Conservation (phyloP, 2,329 filamentous ascomycete species). For the Lachnellula suecica region DNA sequence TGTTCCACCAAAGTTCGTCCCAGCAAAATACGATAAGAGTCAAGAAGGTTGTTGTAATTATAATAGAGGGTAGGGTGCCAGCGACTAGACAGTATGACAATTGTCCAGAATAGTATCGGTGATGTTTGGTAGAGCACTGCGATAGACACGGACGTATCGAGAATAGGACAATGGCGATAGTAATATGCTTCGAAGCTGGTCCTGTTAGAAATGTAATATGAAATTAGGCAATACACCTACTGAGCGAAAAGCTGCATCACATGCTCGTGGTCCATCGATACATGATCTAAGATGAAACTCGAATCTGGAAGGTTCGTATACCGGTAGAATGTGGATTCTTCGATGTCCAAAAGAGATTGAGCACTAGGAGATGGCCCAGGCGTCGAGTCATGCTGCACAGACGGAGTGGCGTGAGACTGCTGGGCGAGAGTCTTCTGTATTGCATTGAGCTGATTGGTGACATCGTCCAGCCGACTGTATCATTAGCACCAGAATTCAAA, state of each 20-base stretch:
- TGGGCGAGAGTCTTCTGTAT: too few relatives aligned
- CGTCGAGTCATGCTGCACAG: background rate
- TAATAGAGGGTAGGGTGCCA: conserved; percentile 5
- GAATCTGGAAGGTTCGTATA: too few relatives aligned
- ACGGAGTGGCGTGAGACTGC: too few relatives aligned
- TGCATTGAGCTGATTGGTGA: conserved; percentile 11
- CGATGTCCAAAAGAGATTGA: too few relatives aligned
- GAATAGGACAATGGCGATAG: conserved; percentile 14
- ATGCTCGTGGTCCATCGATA: background rate
- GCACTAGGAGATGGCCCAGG: background rate
- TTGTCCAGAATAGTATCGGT: conserved; percentile 17
- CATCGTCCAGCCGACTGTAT: conserved; percentile 11
- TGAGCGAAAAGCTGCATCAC: background rate
- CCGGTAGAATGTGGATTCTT: too few relatives aligned
- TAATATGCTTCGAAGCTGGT: conserved; percentile 10
- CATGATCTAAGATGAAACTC: too few relatives aligned
- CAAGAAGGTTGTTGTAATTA: conserved; percentile 2
- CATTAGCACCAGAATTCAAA: background rate
- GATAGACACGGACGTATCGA: conserved; percentile 5
- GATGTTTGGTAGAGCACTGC: conserved; percentile 1
- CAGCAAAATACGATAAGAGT: conserved; percentile 9
- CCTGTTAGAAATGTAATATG: too few relatives aligned
- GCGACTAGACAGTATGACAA: conserved; percentile 12
- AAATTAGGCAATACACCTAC: background rate
- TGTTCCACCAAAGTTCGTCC: conserved; percentile 5